These are phyloP conservation scores for Patellifolia procumbens DNA, from an alignment of 179 eudicot species.

Conservation along the genomic window DNA sequence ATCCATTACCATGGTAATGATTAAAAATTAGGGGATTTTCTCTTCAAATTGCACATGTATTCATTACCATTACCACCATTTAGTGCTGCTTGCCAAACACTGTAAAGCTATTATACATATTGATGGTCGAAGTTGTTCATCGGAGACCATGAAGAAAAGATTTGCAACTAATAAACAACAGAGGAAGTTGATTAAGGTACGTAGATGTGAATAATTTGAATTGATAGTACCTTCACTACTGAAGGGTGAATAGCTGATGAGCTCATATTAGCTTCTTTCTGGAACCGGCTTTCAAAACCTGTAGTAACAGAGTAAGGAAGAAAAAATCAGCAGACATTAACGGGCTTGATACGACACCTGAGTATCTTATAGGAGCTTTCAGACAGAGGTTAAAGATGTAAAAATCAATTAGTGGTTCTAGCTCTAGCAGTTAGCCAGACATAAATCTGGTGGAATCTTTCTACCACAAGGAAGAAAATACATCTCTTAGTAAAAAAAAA, in stretches of 20 bases:
- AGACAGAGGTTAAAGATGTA: not conserved
- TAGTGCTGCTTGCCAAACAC: too few species aligned
- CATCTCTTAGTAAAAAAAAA: too few species aligned
- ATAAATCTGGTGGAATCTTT: not conserved
- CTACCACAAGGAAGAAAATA: too few species aligned
- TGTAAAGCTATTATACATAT: too few species aligned
- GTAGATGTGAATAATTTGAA: not conserved
- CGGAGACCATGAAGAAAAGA: too few species aligned
- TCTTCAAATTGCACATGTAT: too few species aligned
- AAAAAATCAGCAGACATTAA: conserved; percentile 3
- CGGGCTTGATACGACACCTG: not conserved
- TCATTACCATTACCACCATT: too few species aligned
- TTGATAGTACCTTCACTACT: conserved; percentile 62
- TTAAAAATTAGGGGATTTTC: too few species aligned
- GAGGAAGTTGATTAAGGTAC: not conserved
- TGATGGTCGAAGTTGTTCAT: too few species aligned
- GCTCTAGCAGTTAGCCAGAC: not conserved
- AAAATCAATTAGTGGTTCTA: not conserved
- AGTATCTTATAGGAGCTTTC: not conserved
- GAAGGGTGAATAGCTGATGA: conserved; percentile 90
- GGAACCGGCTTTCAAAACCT: conserved; percentile 92
- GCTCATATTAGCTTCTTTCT: conserved; percentile 83
- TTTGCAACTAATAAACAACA: not conserved
- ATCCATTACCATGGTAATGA: too few species aligned
- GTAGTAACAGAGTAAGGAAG: conserved; percentile 18